Evolutionary conservation across 495 filamentous ascomycete species (phyloP).

Genomic region (Alectoria sarmentosa): DNA sequence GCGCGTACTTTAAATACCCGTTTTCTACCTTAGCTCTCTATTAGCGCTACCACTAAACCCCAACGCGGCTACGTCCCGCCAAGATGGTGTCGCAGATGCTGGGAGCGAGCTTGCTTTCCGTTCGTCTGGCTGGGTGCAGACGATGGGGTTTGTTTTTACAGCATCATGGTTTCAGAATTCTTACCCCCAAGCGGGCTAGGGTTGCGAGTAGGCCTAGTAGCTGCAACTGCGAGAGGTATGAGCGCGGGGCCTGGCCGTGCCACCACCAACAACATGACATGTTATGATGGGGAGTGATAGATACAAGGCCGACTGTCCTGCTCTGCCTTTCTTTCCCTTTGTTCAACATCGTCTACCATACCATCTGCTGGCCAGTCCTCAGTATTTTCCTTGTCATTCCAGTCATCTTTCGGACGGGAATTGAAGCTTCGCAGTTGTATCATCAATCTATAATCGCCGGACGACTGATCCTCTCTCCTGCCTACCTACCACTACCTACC

Average conservation of each 20-base stretch:
- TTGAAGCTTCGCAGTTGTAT: not conserved
- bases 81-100: not conserved
- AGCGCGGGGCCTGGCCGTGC: not conserved
- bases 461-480: not conserved
- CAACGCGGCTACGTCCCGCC: not conserved
- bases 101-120: not conserved
- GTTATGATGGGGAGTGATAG: too few relatives aligned
- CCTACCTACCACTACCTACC: not conserved
- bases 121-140: not conserved
- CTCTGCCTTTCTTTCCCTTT: too few relatives aligned
- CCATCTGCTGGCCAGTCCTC: too few relatives aligned
- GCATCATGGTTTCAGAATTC: too few relatives aligned
- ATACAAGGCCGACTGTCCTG: too few relatives aligned
- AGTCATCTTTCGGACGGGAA: too few relatives aligned
- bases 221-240: too few relatives aligned
- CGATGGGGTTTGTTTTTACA: not conserved
- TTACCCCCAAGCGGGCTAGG: not conserved
- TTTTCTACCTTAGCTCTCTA: not conserved
- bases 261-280: not conserved
- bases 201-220: not conserved
- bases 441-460: not conserved
- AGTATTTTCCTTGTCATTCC: too few relatives aligned
- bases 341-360: too few relatives aligned
- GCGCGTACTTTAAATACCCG: conserved; percentile 9
- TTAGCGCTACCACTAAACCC: not conserved